phyloP scores from a whole-genome alignment of 345 rosid species.

The Gossypium australe region DNA sequence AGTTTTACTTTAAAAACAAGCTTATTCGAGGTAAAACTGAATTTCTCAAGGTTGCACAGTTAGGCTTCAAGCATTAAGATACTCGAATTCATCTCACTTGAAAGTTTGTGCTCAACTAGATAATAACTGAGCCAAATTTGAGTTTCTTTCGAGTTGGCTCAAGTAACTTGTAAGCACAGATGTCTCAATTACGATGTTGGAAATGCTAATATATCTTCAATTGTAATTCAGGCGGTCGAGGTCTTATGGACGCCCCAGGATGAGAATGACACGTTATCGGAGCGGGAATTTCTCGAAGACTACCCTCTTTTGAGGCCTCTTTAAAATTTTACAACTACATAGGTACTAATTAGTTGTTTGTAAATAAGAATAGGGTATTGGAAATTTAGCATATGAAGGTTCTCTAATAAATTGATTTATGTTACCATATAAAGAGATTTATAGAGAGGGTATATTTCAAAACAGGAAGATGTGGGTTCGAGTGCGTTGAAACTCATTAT shows the following conservation, averaged over 20 bases:
- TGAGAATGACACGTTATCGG: slow-evolving; percentile 67
- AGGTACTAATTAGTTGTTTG: slow-evolving; percentile 9
- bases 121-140: neutral
- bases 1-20: neutral
- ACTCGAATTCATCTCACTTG: neutral
- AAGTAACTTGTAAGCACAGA: neutral
- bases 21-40: neutral
- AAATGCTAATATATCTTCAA: slow-evolving; percentile 13
- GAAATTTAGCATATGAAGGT: too few species aligned
- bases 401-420: too few species aligned
- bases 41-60: neutral
- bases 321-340: slow-evolving; percentile 18
- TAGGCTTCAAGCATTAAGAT: neutral
- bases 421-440: too few species aligned
- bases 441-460: too few species aligned
- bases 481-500: too few species aligned
- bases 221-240: slow-evolving; percentile 66
- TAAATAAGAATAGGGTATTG: too few species aligned
- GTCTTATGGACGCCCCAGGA: slow-evolving; percentile 96
- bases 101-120: neutral
- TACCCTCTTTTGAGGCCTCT: slow-evolving; percentile 87
- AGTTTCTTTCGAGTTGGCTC: neutral
- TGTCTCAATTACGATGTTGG: neutral
- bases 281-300: slow-evolving; percentile 78
- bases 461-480: accelerated